Evolutionary conservation across 805 yeast species (phyloP), one percentile per base, ranked within the genome.

Genomic region (Lipomyces anomalus): DNA sequence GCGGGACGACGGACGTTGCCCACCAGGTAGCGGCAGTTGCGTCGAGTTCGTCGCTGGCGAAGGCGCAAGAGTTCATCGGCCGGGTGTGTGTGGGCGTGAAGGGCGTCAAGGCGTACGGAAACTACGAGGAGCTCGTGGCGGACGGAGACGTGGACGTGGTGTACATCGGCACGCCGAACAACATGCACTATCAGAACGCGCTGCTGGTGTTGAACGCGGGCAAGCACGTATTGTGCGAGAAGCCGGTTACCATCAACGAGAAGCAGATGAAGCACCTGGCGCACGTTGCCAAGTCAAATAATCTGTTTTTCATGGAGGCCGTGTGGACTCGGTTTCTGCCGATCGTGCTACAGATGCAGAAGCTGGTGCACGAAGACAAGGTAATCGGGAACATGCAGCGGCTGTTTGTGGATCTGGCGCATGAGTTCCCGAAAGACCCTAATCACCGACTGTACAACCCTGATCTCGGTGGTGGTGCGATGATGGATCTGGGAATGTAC

Each of bases 401-500:
- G 37, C 58, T 76, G 26, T 53, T 55, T 46, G 65, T 68, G 17
- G 79, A 77, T 53, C 69, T 73, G 53, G 62, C 72, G 4, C 64
- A 59, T 46, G 62, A 65, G 51, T 62, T 64, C 17, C 66, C 64
- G 39, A 47, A 66, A 36, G 67, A 70, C 2, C 50, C 54, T 6
- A 55, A 50, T 16, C 64, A 69, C 1, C 60, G 80, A 40, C 56
- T 74, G 45, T 62, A 72, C 44, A 69, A 72, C 56, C 71, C 68
- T 3, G 59, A 61, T 16, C 66, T 74, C 38, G 82, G 77, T 3
- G 83, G 78, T 11, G 82, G 83, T 20, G 73, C 79, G 0, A 57
- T 76, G 38, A 67, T 76, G 52, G 82, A 78, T 57, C 64, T 76
- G 44, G 80, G 82, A 1, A 68, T 76, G 40, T 78, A 78, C 50